A percentile compares a stretch with the other conserved stretches of the same genome.
Evolutionary conservation across 257 asterid species (phyloP).

Genomic region (Primulina huaijiensis): DNA sequence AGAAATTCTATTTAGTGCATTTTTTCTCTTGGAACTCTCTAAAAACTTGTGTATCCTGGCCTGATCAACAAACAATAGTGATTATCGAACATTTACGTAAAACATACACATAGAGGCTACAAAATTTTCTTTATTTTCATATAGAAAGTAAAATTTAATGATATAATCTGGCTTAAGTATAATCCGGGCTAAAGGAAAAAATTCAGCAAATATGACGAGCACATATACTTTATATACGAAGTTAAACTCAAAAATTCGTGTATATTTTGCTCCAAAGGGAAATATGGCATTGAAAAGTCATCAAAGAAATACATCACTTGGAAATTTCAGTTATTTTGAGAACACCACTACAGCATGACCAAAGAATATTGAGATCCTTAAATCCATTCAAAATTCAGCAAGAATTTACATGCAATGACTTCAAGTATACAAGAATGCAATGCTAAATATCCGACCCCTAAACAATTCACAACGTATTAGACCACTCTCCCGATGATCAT

Average conservation of each 20-base stretch:
- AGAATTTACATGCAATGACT: too few species aligned
- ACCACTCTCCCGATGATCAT: too few species aligned
- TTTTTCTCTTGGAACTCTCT: conserved; percentile 71
- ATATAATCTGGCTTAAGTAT: background rate
- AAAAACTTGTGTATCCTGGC: conserved; percentile 76
- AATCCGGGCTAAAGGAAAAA: background rate
- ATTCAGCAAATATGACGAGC: background rate
- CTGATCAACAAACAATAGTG: conserved; percentile 42
- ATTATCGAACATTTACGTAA: conserved; percentile 21
- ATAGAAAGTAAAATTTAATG: too few species aligned
- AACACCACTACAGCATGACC: too few species aligned
- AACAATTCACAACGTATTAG: too few species aligned
- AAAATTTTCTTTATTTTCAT: background rate
- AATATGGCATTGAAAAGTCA: background rate
- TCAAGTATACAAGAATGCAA: too few species aligned
- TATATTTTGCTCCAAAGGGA: background rate
- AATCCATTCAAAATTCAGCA: too few species aligned
- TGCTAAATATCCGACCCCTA: too few species aligned
- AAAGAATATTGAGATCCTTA: too few species aligned
- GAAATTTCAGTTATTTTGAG: background rate
- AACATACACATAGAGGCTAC: background rate
- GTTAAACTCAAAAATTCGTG: too few species aligned
- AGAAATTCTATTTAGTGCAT: conserved; percentile 51
- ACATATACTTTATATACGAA: too few species aligned
- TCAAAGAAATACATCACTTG: background rate